phyloP scores from a whole-genome alignment of 2,329 filamentous ascomycete genomes.

The Sphaerostilbella broomeana region DNA sequence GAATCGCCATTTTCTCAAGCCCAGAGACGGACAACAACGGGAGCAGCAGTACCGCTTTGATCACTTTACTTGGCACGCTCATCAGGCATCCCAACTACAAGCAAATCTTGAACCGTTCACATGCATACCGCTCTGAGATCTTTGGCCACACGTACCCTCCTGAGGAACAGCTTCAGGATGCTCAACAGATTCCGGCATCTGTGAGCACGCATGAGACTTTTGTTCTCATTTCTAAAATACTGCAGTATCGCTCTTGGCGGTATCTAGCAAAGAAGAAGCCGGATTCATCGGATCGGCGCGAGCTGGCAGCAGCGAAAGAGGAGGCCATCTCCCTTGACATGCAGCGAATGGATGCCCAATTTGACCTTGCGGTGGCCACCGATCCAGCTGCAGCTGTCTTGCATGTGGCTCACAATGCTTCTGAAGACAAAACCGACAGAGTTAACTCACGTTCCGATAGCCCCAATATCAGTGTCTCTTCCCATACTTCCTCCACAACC shows the following conservation, averaged over 20 bases:
- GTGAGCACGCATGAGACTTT: conserved; percentile 8
- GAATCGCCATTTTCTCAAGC: neutral
- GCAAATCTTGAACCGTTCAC: neutral
- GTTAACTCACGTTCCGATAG: neutral
- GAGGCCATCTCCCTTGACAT: neutral
- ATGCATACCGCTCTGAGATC: neutral
- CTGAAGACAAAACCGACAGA: neutral
- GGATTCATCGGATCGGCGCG: neutral
- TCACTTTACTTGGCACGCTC: neutral
- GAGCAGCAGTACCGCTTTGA: neutral
- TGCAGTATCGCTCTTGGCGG: conserved; percentile 6
- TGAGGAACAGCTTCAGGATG: neutral
- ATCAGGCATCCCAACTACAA: neutral
- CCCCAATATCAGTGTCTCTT: neutral
- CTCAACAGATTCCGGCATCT: neutral
- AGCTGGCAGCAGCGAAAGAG: neutral
- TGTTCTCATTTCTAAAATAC: conserved; percentile 6
- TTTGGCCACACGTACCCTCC: neutral
- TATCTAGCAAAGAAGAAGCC: neutral
- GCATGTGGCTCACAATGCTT: neutral
- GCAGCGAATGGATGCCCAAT: neutral
- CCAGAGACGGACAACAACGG: neutral
- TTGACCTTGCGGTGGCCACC: neutral
- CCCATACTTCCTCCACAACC: neutral
- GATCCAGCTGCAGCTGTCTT: neutral